Evolutionary conservation across 2,329 filamentous ascomycete species (phyloP).

Genomic region (Calonectria hongkongensis): DNA sequence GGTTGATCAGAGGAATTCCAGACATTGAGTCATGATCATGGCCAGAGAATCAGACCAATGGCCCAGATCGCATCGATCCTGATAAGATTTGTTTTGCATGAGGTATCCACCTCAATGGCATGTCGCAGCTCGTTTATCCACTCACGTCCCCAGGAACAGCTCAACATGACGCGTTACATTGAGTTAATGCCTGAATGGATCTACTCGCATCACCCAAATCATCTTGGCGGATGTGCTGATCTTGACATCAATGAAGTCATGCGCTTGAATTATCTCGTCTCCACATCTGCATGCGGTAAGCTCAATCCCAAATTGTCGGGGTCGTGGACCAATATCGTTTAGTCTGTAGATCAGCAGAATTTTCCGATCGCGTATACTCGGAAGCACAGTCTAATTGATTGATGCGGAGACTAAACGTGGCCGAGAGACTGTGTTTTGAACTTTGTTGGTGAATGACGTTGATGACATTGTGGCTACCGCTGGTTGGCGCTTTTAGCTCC

Average conservation of each 20-base stretch:
- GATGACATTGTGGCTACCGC: slow-evolving; percentile 16
- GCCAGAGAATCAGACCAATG: not conserved
- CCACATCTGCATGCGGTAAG: slow-evolving; percentile 25
- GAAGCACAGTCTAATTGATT: not conserved
- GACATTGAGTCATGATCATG: not conserved
- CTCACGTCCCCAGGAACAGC: slow-evolving; percentile 10
- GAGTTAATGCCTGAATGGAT: not conserved
- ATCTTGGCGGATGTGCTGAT: not conserved
- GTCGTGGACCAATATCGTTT: not conserved
- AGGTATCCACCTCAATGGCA: slow-evolving; percentile 9
- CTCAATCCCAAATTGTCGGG: slow-evolving; percentile 1
- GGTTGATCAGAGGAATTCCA: not conserved
- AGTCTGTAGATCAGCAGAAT: not conserved
- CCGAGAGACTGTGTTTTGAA: not conserved
- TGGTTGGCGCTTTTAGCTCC: slow-evolving; percentile 26
- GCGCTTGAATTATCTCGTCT: not conserved
- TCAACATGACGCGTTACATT: slow-evolving; percentile 10
- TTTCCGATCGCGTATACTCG: slow-evolving; percentile 11
- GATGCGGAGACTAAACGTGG: slow-evolving; percentile 4
- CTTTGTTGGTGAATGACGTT: slow-evolving; percentile 8
- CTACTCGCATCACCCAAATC: not conserved
- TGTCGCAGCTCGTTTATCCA: not conserved
- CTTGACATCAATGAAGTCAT: slow-evolving; percentile 18
- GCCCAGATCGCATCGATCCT: slow-evolving; percentile 15
- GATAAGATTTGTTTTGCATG: slow-evolving; percentile 21